Percentiles rank a stretch among this genome's conserved stretches.
Conservation (phyloP, 257 asterid genomes). For the Ophiorrhiza pumila region DNA sequence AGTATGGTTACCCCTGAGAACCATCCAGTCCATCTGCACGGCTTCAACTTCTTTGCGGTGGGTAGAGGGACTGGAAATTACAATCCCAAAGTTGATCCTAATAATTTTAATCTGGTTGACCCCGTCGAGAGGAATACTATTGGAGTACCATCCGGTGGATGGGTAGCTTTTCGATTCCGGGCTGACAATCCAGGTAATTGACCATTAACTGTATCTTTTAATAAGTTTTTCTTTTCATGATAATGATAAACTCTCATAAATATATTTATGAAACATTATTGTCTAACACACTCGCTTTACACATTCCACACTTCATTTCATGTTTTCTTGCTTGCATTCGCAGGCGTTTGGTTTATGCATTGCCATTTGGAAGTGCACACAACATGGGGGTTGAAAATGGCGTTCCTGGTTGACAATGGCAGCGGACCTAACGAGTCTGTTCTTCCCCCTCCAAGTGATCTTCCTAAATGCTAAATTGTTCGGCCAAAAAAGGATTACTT, state of each 20-base stretch:
- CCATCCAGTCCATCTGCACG: slow-evolving; percentile 89
- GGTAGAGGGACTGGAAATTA: slow-evolving; percentile 77
- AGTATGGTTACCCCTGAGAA: slow-evolving; percentile 76
- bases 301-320: no score
- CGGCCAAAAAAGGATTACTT: background rate
- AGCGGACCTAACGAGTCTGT: slow-evolving; percentile 68
- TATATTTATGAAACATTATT: no score
- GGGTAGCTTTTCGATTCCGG: slow-evolving; percentile 83
- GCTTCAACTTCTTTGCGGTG: slow-evolving; percentile 78
- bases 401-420: slow-evolving; percentile 87
- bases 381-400: slow-evolving; percentile 94
- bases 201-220: background rate
- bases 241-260: no score
- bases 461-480: slow-evolving; percentile 54
- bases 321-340: background rate
- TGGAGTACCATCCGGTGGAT: slow-evolving; percentile 93
- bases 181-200: slow-evolving; percentile 89
- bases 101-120: slow-evolving; percentile 71
- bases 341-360: slow-evolving; percentile 97
- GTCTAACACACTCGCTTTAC: no score
- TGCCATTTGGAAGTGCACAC: slow-evolving; percentile 93
- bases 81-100: slow-evolving; percentile 51
- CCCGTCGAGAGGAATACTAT: slow-evolving; percentile 93
- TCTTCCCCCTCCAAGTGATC: slow-evolving; percentile 81
- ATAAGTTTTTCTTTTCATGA: no score